phyloP scores from a whole-genome alignment of 352 stramenopile species.

The Thraustotheca clavata region DNA sequence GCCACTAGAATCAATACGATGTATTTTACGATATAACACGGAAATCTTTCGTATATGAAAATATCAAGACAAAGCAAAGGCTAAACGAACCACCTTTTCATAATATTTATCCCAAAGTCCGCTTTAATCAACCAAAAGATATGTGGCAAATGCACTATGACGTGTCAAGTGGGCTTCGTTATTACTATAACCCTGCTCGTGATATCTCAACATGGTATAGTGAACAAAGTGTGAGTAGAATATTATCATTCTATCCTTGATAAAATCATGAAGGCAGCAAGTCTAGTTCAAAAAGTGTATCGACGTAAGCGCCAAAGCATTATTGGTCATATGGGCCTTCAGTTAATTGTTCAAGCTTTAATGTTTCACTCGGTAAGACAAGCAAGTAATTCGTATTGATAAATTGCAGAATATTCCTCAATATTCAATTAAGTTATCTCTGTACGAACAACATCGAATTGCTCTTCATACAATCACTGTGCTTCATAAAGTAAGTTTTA shows the following conservation, averaged over 20 bases:
- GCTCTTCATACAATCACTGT: constrained; percentile 9
- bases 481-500: neutral
- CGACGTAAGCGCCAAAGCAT: neutral
- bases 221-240: neutral
- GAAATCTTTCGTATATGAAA: neutral
- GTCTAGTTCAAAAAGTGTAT: neutral
- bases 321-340: neutral
- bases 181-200: constrained; percentile 14
- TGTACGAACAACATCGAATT: neutral
- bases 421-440: neutral
- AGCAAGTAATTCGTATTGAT: neutral
- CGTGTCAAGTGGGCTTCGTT: neutral
- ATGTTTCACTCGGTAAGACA: neutral
- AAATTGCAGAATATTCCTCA: neutral
- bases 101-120: neutral
- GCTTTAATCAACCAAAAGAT: neutral
- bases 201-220: constrained; percentile 9
- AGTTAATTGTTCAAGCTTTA: neutral
- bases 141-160: constrained; percentile 8
- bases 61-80: neutral
- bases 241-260: no score
- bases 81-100: neutral
- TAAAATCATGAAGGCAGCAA: constrained; percentile 4
- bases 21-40: neutral
- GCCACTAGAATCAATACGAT: neutral